Percentiles rank a stretch among this genome's conserved stretches.
Conservation (phyloP, 192 early-diverging fungal species). For the Coemansia interrupta region DNA sequence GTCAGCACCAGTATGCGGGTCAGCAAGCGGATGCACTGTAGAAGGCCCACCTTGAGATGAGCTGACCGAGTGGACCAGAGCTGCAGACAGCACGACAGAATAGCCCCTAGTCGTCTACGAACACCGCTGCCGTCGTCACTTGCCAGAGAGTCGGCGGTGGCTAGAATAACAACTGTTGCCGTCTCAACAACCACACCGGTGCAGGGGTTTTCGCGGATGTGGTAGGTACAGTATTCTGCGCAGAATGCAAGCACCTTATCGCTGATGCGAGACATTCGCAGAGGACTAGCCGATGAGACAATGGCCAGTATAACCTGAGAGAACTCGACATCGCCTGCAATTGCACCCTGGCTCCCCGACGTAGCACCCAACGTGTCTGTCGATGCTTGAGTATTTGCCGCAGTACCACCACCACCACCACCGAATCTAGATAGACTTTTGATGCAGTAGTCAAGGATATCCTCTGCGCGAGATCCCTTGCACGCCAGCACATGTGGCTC, state of each 20-base stretch:
- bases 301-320: slow-evolving; percentile 25
- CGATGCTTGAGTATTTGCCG: slow-evolving; percentile 35
- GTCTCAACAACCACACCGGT: slow-evolving; percentile 23
- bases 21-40: slow-evolving; percentile 34
- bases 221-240: slow-evolving; percentile 30
- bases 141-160: slow-evolving; percentile 14
- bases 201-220: slow-evolving; percentile 37
- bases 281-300: slow-evolving; percentile 23
- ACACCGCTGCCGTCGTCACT: neutral
- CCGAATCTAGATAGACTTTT: slow-evolving; percentile 15
- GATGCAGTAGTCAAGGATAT: slow-evolving; percentile 34
- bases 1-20: slow-evolving; percentile 20
- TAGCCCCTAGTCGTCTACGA: slow-evolving; percentile 8
- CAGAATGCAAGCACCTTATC: slow-evolving; percentile 35
- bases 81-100: slow-evolving; percentile 26
- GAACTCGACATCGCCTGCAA: slow-evolving; percentile 31
- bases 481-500: slow-evolving; percentile 38
- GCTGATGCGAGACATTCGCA: slow-evolving; percentile 13
- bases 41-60: slow-evolving; percentile 20
- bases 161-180: slow-evolving; percentile 21
- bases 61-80: slow-evolving; percentile 43
- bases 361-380: slow-evolving; percentile 8
- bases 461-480: slow-evolving; percentile 21
- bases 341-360: neutral
- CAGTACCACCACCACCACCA: neutral